These are phyloP conservation scores for Sporothrix curviconia DNA, from an alignment of 2,329 filamentous ascomycete genomes.

Conservation along the genomic window DNA sequence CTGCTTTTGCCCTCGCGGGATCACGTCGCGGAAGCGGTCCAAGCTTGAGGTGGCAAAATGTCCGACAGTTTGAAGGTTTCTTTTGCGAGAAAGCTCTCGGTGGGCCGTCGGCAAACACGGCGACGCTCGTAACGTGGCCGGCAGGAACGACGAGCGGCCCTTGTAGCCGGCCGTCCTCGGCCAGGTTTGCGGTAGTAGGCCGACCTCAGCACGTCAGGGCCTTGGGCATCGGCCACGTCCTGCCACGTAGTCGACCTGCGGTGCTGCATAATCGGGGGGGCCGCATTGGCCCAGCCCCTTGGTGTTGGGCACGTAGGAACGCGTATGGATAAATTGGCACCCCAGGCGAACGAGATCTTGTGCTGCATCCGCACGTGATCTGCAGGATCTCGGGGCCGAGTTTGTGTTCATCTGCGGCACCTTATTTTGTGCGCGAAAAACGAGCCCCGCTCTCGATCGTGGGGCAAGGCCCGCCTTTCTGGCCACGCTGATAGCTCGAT, in stretches of 20 bases:
- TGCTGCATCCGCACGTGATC: conserved; percentile 56
- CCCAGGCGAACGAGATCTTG: conserved; percentile 47
- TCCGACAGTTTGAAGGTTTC: conserved; percentile 80
- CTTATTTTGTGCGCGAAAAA: conserved; percentile 81
- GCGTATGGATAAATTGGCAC: conserved; percentile 64
- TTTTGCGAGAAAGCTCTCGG: conserved; percentile 71
- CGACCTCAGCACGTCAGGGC: no score
- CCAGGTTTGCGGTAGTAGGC: no score
- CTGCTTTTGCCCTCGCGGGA: conserved; percentile 62
- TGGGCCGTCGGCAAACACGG: conserved; percentile 67
- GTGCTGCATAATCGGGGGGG: conserved; percentile 44
- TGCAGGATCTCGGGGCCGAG: conserved; percentile 67
- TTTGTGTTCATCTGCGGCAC: conserved; percentile 85
- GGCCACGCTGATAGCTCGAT: conserved; percentile 57
- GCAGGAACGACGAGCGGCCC: conserved; percentile 27
- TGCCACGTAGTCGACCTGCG: conserved; percentile 45
- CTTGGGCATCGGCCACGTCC: conserved; percentile 38
- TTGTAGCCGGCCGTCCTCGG: conserved; percentile 10
- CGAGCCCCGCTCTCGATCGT: conserved; percentile 75
- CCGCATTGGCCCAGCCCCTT: conserved; percentile 64
- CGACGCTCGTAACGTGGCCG: conserved; percentile 30
- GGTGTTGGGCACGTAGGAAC: conserved; percentile 71
- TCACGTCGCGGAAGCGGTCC: conserved; percentile 62
- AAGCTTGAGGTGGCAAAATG: conserved; percentile 69
- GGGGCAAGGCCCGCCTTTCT: conserved; percentile 65